These are phyloP conservation scores for Podila epicladia DNA, from an alignment of 192 early-diverging fungal species.

Conservation along the genomic window DNA sequence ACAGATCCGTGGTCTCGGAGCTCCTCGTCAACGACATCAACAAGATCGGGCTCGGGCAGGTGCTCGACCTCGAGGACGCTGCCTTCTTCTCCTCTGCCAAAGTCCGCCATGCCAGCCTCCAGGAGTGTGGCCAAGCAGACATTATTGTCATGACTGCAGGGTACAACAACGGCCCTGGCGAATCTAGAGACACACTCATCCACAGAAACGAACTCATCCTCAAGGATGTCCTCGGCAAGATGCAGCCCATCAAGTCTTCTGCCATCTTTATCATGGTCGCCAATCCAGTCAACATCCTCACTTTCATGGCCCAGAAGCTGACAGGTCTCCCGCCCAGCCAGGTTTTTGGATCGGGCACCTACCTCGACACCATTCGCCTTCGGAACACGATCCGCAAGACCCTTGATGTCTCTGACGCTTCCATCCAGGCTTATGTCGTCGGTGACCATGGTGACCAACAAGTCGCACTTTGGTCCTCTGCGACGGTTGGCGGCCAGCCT, in stretches of 20 bases:
- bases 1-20: conserved; percentile 69
- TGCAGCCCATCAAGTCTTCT: conserved; percentile 77
- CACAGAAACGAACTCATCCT: conserved; percentile 80
- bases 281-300: conserved; percentile 83
- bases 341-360: conserved; percentile 86
- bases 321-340: conserved; percentile 77
- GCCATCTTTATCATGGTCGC: conserved; percentile 78
- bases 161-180: conserved; percentile 77
- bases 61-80: conserved; percentile 80
- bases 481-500: conserved; percentile 71
- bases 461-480: conserved; percentile 80
- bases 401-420: conserved; percentile 65
- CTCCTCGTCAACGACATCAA: conserved; percentile 75
- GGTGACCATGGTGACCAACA: conserved; percentile 90
- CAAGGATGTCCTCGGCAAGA: conserved; percentile 69
- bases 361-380: conserved; percentile 79
- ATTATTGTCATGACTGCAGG: conserved; percentile 86
- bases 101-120: conserved; percentile 1
- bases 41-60: conserved; percentile 71
- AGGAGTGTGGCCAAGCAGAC: conserved; percentile 82
- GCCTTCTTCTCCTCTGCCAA: conserved; percentile 71
- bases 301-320: conserved; percentile 80
- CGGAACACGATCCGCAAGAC: conserved; percentile 15
- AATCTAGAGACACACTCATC: conserved; percentile 64
- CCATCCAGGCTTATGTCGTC: conserved; percentile 80